These are phyloP conservation scores for Blastomyces gilchristii DNA, from an alignment of 2,329 filamentous ascomycete species.

Conservation along the genomic window DNA sequence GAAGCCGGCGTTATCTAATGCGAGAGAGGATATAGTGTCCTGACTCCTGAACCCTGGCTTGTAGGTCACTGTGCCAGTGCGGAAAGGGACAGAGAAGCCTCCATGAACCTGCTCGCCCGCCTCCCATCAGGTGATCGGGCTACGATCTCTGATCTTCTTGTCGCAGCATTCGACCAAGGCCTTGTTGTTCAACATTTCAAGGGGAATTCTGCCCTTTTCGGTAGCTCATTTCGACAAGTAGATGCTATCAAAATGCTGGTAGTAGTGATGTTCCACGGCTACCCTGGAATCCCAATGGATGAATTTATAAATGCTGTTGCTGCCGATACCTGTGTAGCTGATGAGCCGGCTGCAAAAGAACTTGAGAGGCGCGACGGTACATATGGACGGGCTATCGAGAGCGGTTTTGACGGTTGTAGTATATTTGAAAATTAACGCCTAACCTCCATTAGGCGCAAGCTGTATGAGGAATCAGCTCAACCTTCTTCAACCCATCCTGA, in stretches of 20 bases:
- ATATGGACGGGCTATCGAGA: background rate
- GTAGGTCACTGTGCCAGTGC: background rate
- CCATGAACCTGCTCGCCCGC: background rate
- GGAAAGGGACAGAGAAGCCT: background rate
- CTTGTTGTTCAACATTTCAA: too few species aligned
- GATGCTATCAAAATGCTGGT: background rate
- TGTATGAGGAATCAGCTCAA: conserved; percentile 1
- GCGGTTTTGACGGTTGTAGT: background rate
- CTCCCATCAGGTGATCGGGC: background rate
- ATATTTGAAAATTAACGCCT: background rate
- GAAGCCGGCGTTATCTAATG: background rate
- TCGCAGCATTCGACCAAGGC: background rate
- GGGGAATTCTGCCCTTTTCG: background rate
- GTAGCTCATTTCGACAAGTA: background rate
- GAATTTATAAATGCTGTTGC: background rate
- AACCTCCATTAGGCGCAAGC: background rate
- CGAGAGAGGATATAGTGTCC: background rate
- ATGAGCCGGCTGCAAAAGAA: background rate
- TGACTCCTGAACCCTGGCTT: background rate
- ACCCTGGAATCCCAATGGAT: background rate
- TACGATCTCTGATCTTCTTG: background rate
- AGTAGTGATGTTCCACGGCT: background rate
- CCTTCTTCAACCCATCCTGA: background rate
- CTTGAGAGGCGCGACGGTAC: background rate
- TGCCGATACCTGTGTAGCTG: background rate